phyloP scores from a whole-genome alignment of 441 rosid species.

The Pelargonium exstipulatum region DNA sequence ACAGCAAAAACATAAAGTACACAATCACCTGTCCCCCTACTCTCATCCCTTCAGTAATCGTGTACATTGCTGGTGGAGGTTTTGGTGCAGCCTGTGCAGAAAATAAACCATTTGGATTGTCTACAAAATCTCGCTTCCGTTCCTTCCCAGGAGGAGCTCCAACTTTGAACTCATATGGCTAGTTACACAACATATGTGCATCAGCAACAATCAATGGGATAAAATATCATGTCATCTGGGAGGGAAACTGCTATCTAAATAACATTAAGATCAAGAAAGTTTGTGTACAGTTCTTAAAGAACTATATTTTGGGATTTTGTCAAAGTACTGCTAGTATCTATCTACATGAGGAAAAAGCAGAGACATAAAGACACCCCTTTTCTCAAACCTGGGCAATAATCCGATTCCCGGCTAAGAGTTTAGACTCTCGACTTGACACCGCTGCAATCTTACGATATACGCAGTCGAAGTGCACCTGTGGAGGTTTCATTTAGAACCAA shows the following conservation, averaged over 20 bases:
- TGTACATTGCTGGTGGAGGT: conserved; percentile 88
- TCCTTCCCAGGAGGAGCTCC: conserved; percentile 84
- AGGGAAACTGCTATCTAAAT: conserved; percentile 8
- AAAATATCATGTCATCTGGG: neutral
- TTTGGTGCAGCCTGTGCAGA: conserved; percentile 95
- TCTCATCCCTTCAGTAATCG: conserved; percentile 73
- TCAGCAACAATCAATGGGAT: conserved; percentile 2
- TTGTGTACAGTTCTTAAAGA: neutral
- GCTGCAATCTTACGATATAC: conserved; percentile 70
- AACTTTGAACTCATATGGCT: conserved; percentile 85
- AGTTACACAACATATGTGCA: conserved; percentile 14
- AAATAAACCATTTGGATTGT: conserved; percentile 85
- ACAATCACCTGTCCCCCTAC: conserved; percentile 81
- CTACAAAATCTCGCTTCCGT: conserved; percentile 73
- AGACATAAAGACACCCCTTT: neutral
- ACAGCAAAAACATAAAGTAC: neutral
- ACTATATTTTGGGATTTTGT: neutral
- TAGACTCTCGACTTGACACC: conserved; percentile 80
- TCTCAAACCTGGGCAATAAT: conserved; percentile 62
- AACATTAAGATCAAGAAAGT: neutral
- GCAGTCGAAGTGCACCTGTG: conserved; percentile 90
- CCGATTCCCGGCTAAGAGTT: conserved; percentile 89
- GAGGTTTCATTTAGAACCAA: neutral
- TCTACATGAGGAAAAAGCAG: too few relatives aligned
- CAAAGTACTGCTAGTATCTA: neutral